Evolutionary conservation across 495 filamentous ascomycete species (phyloP).

Genomic region (Collariella sp.): DNA sequence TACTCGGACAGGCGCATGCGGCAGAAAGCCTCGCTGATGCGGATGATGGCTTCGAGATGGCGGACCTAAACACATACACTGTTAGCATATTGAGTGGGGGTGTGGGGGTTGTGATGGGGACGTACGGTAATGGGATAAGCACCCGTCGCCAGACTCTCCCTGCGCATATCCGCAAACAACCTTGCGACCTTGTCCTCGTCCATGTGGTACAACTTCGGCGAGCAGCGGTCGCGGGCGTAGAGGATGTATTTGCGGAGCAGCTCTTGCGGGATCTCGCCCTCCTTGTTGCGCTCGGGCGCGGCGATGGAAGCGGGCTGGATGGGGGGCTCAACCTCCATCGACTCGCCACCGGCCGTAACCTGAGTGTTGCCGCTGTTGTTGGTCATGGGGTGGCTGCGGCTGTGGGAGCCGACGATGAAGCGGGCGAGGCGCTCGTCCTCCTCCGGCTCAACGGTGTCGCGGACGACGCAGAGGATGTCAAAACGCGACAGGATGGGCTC

Average conservation of each 20-base stretch:
- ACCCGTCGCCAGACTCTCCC: conserved; percentile 84
- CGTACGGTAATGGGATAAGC: conserved; percentile 96
- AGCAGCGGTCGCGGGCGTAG: conserved; percentile 83
- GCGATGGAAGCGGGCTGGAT: conserved; percentile 29
- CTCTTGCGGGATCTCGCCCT: conserved; percentile 82
- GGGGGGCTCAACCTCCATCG: conserved; percentile 52
- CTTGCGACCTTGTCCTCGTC: conserved; percentile 95
- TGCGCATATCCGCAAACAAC: conserved; percentile 91
- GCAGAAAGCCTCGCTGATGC: conserved; percentile 84
- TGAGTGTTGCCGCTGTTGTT: conserved; percentile 31
- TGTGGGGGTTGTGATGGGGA: conserved; percentile 6
- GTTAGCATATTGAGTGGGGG: conserved; percentile 13
- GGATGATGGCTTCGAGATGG: conserved; percentile 95
- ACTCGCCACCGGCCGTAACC: conserved; percentile 39
- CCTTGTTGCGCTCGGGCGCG: conserved; percentile 46
- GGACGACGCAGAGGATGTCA: conserved; percentile 94
- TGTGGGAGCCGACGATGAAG: conserved; percentile 92
- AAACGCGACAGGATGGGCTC: conserved; percentile 98
- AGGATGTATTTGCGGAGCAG: conserved; percentile 94
- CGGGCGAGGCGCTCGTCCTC: conserved; percentile 91
- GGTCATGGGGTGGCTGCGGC: conserved; percentile 73
- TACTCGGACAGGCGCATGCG: conserved; percentile 95
- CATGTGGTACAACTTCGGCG: conserved; percentile 93
- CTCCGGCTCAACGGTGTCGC: conserved; percentile 92
- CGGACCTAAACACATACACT: conserved; percentile 58